Conservation (phyloP, 108 stramenopile genomes). For the Skeletonema grethae region DNA sequence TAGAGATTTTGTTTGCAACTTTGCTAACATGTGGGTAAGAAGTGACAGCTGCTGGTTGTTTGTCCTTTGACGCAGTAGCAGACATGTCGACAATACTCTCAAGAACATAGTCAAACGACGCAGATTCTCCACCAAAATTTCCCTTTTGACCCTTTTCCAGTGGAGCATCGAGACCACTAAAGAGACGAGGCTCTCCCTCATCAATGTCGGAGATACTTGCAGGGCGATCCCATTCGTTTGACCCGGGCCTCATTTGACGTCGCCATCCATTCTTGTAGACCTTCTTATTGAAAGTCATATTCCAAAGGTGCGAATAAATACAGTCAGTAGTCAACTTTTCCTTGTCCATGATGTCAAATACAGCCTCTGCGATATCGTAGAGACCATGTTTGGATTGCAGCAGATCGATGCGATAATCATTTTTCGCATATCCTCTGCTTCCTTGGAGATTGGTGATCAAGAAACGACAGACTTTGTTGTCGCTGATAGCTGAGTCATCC, state of each 20-base stretch:
- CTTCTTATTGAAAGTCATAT: not conserved
- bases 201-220: not conserved
- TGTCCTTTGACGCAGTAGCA: not conserved
- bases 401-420: constrained; percentile 16
- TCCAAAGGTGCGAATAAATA: constrained; percentile 19
- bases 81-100: constrained; percentile 1
- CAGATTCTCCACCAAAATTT: constrained; percentile 12
- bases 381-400: constrained; percentile 12
- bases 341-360: constrained; percentile 5
- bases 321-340: not conserved
- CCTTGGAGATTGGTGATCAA: constrained; percentile 15
- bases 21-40: constrained; percentile 10
- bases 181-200: constrained; percentile 18
- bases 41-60: not conserved
- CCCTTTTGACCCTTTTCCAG: constrained; percentile 12
- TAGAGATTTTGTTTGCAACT: constrained; percentile 4
- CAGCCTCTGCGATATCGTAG: constrained; percentile 8
- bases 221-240: constrained; percentile 6
- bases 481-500: not conserved
- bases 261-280: constrained; percentile 17
- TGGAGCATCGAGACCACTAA: not conserved
- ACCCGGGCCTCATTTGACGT: not conserved
- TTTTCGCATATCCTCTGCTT: constrained; percentile 10
- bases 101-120: constrained; percentile 13
- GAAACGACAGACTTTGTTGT: constrained; percentile 17